Base-by-base conservation (phyloP, 768 basidiomycete species). In the Auricularia sp. region DNA sequence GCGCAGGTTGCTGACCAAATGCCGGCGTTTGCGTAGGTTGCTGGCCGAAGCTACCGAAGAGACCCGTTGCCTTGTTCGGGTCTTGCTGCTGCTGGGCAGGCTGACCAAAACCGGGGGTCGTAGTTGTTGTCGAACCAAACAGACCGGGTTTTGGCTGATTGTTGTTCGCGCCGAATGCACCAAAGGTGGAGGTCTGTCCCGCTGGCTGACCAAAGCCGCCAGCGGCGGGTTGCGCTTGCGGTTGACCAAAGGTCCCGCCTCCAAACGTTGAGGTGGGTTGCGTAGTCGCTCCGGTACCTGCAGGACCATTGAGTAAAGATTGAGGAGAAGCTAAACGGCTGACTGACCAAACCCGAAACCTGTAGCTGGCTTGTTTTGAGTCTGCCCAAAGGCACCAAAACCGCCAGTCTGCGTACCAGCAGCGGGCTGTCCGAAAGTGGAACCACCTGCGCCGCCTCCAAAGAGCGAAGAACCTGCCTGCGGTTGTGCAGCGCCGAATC, bases 31-130 rank as follows among this genome's bases (percentile, higher is more conserved):
- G 70, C 64, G 71, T 62, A 65, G 66, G 68, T 14, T 68, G 72
- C 62, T 67, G 71, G 51, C 65, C 71, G 62, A 64, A 68, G 70
- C 64, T 70, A 61, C 68, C 68, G 61, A 67, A 74, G 44, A 74
- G 16, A 43, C 72, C n/a, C 79, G 80, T 29, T 73, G 73, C 21
- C 75, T 72, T 36, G 74, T 67, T 65, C 36, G 67, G 66, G 10
- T 69, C 69, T 3, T 73, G 66, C 39, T 81, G 77, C 65, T 84
- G 77, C 65, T 84, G 81, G 54, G 71, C 68, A 11, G 80, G 68
- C 56, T 77, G 79, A 61, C 84, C 82, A 64, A 86, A 85, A 33
- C 83, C 70, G 16, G 75, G 74, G 4, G 83, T 77, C 64, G 84
- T 83, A 21, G 64, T 73, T 72, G 47, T 71, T 70, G 61, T 70